Base-by-base conservation (phyloP, 2,329 filamentous ascomycete genomes). In the Biscogniauxia mediterranea region DNA sequence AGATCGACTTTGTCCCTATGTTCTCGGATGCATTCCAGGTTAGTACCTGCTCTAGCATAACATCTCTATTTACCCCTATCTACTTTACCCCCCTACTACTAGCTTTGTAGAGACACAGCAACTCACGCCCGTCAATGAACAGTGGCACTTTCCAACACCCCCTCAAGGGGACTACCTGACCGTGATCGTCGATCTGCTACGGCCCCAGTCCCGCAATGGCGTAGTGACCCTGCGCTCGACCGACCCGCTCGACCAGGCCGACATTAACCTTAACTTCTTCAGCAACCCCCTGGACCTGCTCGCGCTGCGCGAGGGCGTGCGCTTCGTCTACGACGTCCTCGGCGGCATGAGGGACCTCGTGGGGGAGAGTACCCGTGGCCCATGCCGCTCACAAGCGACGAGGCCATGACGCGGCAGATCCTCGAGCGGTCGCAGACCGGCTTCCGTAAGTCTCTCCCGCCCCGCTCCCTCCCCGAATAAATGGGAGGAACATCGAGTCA, bases 191-290 rank as follows among this genome's bases (percentile, higher is more conserved):
- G 79, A 81, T 54, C 69, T 81, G 15, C 68, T 81, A 1, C 75
- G 77, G 0, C 77, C 79, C 3, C 64, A 78, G 0, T 79, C 77
- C 6, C 69, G 73, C 52, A 67, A 75, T 3, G 86, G 87, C 9
- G 81, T 79, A 0, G 85, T 90, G 1, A 81, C 76, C 1, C 80
- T 90, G 1, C 79, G 78, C 63, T 86, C 81, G 1, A 72, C 80
- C 0, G 79, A 89, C 69, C 85, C 86, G 0, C 79, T 84, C 1
- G 83, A 82, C 55, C 80, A 83, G 54, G 83, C 87, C 1, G 76
- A 83, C 53, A 87, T 89, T 70, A 81, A 82, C 70, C 81, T 87
- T 70, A 85, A 86, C 74, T 87, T 83, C 73, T 86, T 83, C 77
- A 76, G 77, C 50, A 74, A 81, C n/a, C 82, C 84, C 42, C 76